A percentile compares a stretch with the other conserved stretches of the same genome.
These are phyloP conservation scores for Harringtonia aguacate DNA, from an alignment of 2,329 filamentous ascomycete genomes.

Conservation along the genomic window DNA sequence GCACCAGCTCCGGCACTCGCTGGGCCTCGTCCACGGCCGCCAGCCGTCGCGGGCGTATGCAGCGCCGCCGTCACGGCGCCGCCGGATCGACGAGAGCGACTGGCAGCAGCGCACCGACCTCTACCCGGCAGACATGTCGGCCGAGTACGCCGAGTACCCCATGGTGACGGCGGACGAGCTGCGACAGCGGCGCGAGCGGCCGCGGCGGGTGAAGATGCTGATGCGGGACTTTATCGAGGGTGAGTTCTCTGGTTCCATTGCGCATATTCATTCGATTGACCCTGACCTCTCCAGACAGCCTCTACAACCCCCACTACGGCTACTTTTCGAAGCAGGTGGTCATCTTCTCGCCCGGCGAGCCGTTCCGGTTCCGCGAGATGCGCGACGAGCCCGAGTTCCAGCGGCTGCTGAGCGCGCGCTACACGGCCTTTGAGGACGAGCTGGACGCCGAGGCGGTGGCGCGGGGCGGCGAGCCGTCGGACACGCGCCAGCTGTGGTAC, in stretches of 20 bases:
- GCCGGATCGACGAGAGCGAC: conserved; percentile 45
- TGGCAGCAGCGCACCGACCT: conserved; percentile 81
- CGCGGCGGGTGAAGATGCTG: conserved; percentile 88
- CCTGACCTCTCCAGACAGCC: conserved; percentile 50
- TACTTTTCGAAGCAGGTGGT: conserved; percentile 96
- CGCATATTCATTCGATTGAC: too few relatives aligned
- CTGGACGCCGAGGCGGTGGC: conserved; percentile 57
- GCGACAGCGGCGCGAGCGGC: conserved; percentile 61
- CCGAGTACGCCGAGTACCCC: conserved; percentile 75
- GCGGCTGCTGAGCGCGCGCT: conserved; percentile 62
- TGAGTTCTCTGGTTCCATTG: too few relatives aligned
- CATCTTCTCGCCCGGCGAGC: conserved; percentile 86
- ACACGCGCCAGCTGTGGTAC: conserved; percentile 89
- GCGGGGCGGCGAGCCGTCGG: conserved; percentile 48
- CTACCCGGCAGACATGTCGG: conserved; percentile 63
- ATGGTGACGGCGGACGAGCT: conserved; percentile 76
- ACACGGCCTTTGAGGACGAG: conserved; percentile 80
- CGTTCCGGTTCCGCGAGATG: conserved; percentile 77
- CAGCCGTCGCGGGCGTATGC: conserved; percentile 13
- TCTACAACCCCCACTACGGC: conserved; percentile 90
- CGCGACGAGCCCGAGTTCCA: conserved; percentile 82
- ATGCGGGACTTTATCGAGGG: conserved; percentile 96
- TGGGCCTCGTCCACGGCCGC: conserved; percentile 3
- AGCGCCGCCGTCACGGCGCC: not conserved
- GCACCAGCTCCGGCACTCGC: conserved; percentile 1